Base-by-base conservation (phyloP, 2,329 filamentous ascomycete genomes). In the Fusarium sp. region DNA sequence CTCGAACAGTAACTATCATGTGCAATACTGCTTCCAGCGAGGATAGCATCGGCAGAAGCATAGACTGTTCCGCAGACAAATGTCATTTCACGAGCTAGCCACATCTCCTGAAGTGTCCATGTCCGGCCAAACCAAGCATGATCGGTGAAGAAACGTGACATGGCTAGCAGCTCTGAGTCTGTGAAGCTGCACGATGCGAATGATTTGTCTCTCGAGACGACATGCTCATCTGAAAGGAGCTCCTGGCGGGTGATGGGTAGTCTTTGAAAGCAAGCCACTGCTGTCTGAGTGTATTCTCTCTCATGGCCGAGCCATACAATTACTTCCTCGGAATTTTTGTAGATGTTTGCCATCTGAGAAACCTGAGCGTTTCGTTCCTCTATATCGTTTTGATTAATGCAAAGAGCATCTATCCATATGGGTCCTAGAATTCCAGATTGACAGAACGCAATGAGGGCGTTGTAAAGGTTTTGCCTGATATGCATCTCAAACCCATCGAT, bases 21-120 rank as follows among this genome's bases (percentile, higher is more conserved):
- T 30, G 49, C 49, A n/a, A 61, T 33, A 11, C 49, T 57, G 7
- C 38, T 61, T 18, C 49, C 59, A 3, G 59, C 38, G 10, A 61
- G 50, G 1, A 61, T 44, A 3, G 30, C 23, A 35, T 57, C 38
- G 1, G 57, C 25, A 1, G 59, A 61, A 25, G 38, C 59, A 25
- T 35, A 42, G 18, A 61, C n/a, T 33, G 18, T 44, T 7, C 49
- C 59, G 12, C 59, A 61, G 13, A 61, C 15, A 23, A 61, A 57
- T n/a, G n/a, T 35, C 59, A 61, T 19, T 15, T 56, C 52, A n/a
- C 38, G 38, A 57, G 59, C 59, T 7, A 61, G 12, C 59, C 59
- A 61, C 59, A 61, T 61, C 49, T 57, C 59, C 15, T 61, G 59
- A 44, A 61, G 59, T 37, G 59, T 61, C 59, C 59, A 61, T 23